These are phyloP conservation scores for Penicillium sp. DNA, from an alignment of 2,329 filamentous ascomycete genomes.

Conservation along the genomic window DNA sequence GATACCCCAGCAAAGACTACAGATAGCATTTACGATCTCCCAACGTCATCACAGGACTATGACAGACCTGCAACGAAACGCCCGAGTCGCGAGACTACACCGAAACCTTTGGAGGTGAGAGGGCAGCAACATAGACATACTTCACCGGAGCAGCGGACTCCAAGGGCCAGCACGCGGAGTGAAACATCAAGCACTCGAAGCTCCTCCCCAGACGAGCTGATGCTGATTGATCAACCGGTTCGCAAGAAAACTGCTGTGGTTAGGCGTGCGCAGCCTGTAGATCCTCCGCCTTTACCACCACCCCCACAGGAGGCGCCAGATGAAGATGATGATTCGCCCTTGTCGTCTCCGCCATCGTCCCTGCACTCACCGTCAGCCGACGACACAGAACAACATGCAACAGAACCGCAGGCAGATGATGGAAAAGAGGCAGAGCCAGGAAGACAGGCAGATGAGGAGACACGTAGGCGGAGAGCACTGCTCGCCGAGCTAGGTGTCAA, in stretches of 20 bases:
- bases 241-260: constrained; percentile 8
- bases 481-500: constrained; percentile 2
- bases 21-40: constrained; percentile 28
- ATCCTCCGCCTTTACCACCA: not conserved
- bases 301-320: constrained; percentile 13
- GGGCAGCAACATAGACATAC: not conserved
- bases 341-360: constrained; percentile 38
- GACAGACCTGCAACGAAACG: constrained; percentile 1
- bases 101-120: not conserved
- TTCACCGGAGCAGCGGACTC: not conserved
- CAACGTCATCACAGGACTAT: constrained; percentile 18
- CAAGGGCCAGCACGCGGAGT: not conserved
- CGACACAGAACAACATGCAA: not conserved
- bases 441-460: not conserved
- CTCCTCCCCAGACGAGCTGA: constrained; percentile 40
- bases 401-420: not conserved
- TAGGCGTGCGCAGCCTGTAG: constrained; percentile 6
- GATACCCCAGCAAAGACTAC: constrained; percentile 8
- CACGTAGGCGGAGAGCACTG: not conserved
- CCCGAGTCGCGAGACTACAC: constrained; percentile 8
- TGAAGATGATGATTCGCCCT: constrained; percentile 30
- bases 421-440: not conserved
- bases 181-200: constrained; percentile 11
- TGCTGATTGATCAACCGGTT: constrained; percentile 26
- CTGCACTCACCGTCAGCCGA: constrained; percentile 19